Evolutionary conservation across 2,329 filamentous ascomycete genomes (phyloP).

Genomic region (Cyphellophora attinorum): DNA sequence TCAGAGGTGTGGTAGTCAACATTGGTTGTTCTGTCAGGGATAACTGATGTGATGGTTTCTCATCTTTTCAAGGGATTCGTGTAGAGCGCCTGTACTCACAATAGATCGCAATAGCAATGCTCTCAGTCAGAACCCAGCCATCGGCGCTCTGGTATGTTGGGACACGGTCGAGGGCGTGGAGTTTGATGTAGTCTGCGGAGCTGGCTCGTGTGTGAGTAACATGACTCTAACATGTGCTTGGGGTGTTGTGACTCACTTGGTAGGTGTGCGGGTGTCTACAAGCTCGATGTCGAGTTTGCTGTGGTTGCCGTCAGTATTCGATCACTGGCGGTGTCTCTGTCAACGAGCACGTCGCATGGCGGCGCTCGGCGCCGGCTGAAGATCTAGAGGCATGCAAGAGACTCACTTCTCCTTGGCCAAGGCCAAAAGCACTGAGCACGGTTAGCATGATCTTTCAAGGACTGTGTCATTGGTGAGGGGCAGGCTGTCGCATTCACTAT

Average conservation of each 20-base stretch:
- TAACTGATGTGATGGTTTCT: conserved; percentile 75
- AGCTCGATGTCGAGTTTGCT: conserved; percentile 89
- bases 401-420: conserved; percentile 99
- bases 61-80: conserved; percentile 44
- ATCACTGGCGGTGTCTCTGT: too few species aligned
- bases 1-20: not conserved
- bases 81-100: conserved; percentile 53
- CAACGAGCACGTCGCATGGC: too few species aligned
- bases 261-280: conserved; percentile 59
- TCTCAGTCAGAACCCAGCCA: conserved; percentile 81
- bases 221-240: too few species aligned
- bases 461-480: too few species aligned
- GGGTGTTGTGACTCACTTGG: too few species aligned
- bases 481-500: too few species aligned
- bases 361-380: too few species aligned
- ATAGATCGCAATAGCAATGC: conserved; percentile 94
- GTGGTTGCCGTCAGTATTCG: too few species aligned
- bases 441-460: too few species aligned
- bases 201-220: too few species aligned
- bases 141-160: conserved; percentile 88
- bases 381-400: too few species aligned
- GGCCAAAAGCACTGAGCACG: conserved; percentile 61
- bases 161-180: conserved; percentile 82
- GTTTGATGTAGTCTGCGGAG: conserved; percentile 68
- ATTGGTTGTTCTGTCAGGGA: conserved; percentile 82